Evolutionary conservation across 306 rosid genomes (phyloP).

Genomic region (Canavalia ensiformis): DNA sequence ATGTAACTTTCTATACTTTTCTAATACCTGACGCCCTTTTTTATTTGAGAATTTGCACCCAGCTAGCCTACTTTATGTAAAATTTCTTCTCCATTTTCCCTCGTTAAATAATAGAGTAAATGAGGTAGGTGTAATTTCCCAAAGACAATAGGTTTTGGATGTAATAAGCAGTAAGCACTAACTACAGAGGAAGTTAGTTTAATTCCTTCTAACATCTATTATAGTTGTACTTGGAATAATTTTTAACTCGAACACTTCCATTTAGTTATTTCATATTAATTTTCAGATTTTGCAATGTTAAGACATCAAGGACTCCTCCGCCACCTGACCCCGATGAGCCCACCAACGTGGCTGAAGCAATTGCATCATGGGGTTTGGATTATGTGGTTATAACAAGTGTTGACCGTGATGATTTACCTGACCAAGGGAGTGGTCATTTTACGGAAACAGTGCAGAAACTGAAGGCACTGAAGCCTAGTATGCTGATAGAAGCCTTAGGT

Average conservation of each 20-base stretch:
- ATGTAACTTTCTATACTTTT: background rate
- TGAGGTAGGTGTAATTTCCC: conserved; percentile 9
- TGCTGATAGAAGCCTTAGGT: conserved; percentile 96
- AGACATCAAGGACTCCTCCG: conserved; percentile 96
- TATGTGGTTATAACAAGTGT: conserved; percentile 99
- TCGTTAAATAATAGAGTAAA: background rate
- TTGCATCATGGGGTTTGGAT: conserved; percentile 98
- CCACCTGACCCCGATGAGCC: conserved; percentile 97
- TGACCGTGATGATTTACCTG: conserved; percentile 95
- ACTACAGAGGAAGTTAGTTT: background rate
- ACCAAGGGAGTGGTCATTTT: conserved; percentile 98
- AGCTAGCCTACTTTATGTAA: background rate
- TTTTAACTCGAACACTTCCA: conserved; percentile 28
- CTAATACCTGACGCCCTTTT: background rate
- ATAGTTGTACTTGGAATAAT: background rate
- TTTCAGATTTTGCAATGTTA: conserved; percentile 94
- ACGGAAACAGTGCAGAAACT: conserved; percentile 91
- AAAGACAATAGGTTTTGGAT: background rate
- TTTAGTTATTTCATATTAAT: conserved; percentile 33
- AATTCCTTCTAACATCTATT: background rate
- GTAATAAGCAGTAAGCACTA: background rate
- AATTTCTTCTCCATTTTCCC: background rate
- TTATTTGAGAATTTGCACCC: conserved; percentile 1
- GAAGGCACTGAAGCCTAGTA: conserved; percentile 87
- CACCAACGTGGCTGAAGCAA: conserved; percentile 97